Percentiles rank a stretch among this genome's conserved stretches.
phyloP scores from a whole-genome alignment of 1,284 basidiomycete species.

The Leccinum fallax region DNA sequence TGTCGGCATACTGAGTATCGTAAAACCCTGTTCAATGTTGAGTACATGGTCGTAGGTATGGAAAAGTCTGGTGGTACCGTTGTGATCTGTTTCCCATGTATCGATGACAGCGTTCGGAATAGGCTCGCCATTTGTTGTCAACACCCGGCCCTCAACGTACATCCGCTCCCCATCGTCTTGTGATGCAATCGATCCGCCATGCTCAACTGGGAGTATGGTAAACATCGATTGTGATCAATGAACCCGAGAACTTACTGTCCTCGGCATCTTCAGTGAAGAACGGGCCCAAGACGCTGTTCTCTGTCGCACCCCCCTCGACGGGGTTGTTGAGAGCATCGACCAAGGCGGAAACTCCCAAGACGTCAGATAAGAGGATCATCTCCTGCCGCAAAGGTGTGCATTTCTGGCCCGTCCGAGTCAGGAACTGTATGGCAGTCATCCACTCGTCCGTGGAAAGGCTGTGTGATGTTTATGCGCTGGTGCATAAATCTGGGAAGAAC shows the following conservation, averaged over 20 bases:
- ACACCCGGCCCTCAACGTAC: slow-evolving; percentile 74
- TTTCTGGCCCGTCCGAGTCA: slow-evolving; percentile 74
- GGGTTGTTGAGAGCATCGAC: slow-evolving; percentile 82
- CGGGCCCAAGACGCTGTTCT: slow-evolving; percentile 80
- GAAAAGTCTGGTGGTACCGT: slow-evolving; percentile 18
- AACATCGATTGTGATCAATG: neutral
- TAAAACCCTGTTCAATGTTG: slow-evolving; percentile 46
- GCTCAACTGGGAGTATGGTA: slow-evolving; percentile 43
- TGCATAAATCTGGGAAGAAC: neutral
- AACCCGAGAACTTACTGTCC: slow-evolving; percentile 51
- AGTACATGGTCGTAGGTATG: neutral
- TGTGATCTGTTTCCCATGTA: slow-evolving; percentile 85
- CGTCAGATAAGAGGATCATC: slow-evolving; percentile 82
- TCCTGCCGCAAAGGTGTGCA: slow-evolving; percentile 79
- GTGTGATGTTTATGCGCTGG: slow-evolving; percentile 1
- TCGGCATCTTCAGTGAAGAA: slow-evolving; percentile 84
- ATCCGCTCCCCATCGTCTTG: slow-evolving; percentile 84
- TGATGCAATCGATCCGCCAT: slow-evolving; percentile 70
- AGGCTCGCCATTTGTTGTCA: slow-evolving; percentile 67
- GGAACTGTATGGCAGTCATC: slow-evolving; percentile 77
- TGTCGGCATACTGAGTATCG: slow-evolving; percentile 64
- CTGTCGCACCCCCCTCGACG: slow-evolving; percentile 64
- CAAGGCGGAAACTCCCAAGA: slow-evolving; percentile 76
- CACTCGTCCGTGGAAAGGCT: slow-evolving; percentile 83
- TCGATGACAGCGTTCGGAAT: slow-evolving; percentile 70